Conservation (phyloP, 352 stramenopile genomes). For the Globisporangium abappressorium region DNA sequence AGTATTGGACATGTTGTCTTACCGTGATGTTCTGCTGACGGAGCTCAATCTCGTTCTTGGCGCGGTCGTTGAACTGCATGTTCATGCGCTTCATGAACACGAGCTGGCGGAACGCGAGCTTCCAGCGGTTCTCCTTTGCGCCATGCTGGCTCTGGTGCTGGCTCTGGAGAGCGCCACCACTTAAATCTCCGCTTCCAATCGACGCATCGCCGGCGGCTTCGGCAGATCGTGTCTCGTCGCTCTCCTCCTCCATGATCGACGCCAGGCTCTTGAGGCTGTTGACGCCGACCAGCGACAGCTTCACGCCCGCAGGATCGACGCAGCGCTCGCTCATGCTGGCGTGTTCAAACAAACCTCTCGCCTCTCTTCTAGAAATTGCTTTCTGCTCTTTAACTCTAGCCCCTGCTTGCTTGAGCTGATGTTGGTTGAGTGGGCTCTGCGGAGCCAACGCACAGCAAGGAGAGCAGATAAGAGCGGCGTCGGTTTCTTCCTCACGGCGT, state of each 20-base stretch:
- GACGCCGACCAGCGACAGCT: background rate
- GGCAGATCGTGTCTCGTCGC: constrained; percentile 9
- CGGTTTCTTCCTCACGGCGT: background rate
- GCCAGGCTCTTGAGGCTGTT: constrained; percentile 6
- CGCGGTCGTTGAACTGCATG: constrained; percentile 71
- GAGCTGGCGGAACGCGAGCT: constrained; percentile 72
- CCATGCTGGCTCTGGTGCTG: background rate
- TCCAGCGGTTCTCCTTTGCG: constrained; percentile 61
- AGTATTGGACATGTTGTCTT: no score
- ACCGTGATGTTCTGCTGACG: constrained; percentile 78
- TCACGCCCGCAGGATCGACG: background rate
- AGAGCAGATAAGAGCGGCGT: background rate
- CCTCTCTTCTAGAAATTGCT: background rate
- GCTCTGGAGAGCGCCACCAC: background rate
- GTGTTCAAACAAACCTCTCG: background rate
- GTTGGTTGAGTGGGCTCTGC: background rate
- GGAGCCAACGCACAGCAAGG: background rate
- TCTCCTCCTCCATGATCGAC: constrained; percentile 17
- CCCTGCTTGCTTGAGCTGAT: background rate
- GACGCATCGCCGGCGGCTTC: background rate
- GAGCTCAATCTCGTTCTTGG: constrained; percentile 77
- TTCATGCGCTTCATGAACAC: constrained; percentile 87
- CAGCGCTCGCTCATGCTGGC: background rate
- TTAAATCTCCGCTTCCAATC: background rate
- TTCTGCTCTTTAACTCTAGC: background rate